Evolutionary conservation across 345 rosid species (phyloP), one percentile per base, ranked within the genome.

Genomic region (Linum usitatissimum): DNA sequence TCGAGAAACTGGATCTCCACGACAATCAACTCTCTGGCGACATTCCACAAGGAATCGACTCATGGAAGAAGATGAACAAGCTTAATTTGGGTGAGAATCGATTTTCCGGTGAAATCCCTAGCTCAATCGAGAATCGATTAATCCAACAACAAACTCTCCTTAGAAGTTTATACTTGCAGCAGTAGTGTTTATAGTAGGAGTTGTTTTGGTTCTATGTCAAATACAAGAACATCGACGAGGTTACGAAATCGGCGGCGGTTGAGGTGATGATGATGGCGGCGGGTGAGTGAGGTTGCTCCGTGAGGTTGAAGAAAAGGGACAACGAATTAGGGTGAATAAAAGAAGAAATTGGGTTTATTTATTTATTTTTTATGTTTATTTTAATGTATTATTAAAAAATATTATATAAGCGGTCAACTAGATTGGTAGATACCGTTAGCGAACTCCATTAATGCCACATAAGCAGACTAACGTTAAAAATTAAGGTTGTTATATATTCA

Each of bases 151-250:
- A 66, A 68, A 70, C 70, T 94, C 49, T 66, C 93, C 0, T 95
- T 97, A 15, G 68, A 73, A 53, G 62, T 90, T 90, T 42, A 45
- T 84, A 1, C 84, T 94, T 31, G 90, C 97, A 0, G 87, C 68
- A 18, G 40, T 84, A 30, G 87, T 90, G 48, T 66, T 94, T 18
- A 68, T 88, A 62, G 76, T 81, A 9, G 99, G 97, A 3, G 36
- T 83, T 15, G 80, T n/a, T 77, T 66, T 86, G 96, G 97, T 94
- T 94, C 79, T 86, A 82, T 74, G 61, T 83, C 66, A 94, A 86
- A 80, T 90, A 93, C 64, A 78, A 28, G 77, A 79, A 65, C 48
- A 86, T 79, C 81, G 80, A 84, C 36, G 36, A 42, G 10, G 3
- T 2, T 13, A 9, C 49, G 49, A 14, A 9, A 10, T 6, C 42